Evolutionary conservation across 129 eudicot genomes (phyloP).

Genomic region (Heracleum sosnowskyi): DNA sequence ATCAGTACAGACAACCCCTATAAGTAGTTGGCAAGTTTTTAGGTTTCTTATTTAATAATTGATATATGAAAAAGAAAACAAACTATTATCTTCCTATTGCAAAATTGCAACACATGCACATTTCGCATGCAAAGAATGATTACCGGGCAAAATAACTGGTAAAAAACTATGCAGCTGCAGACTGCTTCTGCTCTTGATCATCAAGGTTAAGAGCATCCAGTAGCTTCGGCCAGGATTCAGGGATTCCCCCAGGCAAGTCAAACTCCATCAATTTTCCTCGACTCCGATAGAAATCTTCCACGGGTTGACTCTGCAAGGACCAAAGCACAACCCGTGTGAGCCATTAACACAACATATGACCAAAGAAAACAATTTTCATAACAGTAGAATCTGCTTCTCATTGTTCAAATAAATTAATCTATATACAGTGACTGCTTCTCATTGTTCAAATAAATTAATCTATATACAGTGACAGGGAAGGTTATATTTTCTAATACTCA

Average conservation of each 20-base stretch:
- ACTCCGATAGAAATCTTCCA: constrained; percentile 72
- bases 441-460: not conserved
- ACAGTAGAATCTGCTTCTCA: not conserved
- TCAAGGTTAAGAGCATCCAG: constrained; percentile 85
- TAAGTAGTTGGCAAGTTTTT: constrained; percentile 18
- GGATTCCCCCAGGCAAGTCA: constrained; percentile 93
- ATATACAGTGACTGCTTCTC: no score
- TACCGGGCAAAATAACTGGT: not conserved
- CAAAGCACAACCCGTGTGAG: not conserved
- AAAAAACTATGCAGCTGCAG: constrained; percentile 52
- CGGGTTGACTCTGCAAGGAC: constrained; percentile 80
- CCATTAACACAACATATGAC: not conserved
- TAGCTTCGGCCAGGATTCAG: constrained; percentile 94
- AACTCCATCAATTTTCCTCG: constrained; percentile 83
- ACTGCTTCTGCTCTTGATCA: constrained; percentile 67
- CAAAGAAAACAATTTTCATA: not conserved
- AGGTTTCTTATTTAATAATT: constrained; percentile 7
- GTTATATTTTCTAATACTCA: not conserved
- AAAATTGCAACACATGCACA: constrained; percentile 50
- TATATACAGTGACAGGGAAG: not conserved
- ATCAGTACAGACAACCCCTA: constrained; percentile 7
- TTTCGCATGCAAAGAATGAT: constrained; percentile 44
- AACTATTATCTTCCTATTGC: constrained; percentile 28
- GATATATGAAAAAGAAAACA: constrained; percentile 3
- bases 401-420: not conserved